Evolutionary conservation across 371 early-diverging fungal species (phyloP).

Genomic region (Mucor indicus): DNA sequence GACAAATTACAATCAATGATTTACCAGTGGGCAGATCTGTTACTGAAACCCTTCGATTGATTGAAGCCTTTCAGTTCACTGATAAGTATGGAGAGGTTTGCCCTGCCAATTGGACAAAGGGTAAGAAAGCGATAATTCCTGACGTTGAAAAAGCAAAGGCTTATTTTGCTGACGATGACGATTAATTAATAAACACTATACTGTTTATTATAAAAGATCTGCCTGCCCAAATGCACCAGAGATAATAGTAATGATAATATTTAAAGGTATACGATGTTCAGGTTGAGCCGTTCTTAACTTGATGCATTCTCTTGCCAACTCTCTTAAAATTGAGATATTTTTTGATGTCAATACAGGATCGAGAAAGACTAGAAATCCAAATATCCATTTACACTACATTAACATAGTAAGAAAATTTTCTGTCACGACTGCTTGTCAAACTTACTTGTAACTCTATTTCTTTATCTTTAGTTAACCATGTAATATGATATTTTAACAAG

Average conservation of each 20-base stretch:
- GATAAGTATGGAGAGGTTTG: conserved; percentile 71
- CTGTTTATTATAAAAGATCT: conserved; percentile 23
- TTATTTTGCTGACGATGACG: conserved; percentile 7
- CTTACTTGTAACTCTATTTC: conserved; percentile 15
- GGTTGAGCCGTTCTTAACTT: conserved; percentile 12
- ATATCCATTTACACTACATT: conserved; percentile 32
- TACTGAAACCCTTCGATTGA: conserved; percentile 71
- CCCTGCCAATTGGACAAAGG: conserved; percentile 89
- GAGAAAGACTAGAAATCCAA: conserved; percentile 28
- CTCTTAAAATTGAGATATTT: conserved; percentile 30
- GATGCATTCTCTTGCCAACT: conserved; percentile 34
- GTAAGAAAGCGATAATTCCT: conserved; percentile 66
- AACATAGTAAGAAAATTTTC: background rate
- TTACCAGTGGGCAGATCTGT: conserved; percentile 75
- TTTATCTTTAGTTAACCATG: conserved; percentile 27
- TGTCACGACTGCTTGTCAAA: background rate
- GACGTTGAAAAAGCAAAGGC: conserved; percentile 39
- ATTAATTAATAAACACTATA: too few species aligned
- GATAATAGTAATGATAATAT: conserved; percentile 41
- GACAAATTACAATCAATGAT: conserved; percentile 60
- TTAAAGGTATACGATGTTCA: conserved; percentile 22
- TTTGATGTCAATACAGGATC: conserved; percentile 42
- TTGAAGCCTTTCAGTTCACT: conserved; percentile 80
- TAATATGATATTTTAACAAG: conserved; percentile 18
- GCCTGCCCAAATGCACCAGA: conserved; percentile 34